Conservation (phyloP, 768 basidiomycete species). For the Amanita rubescens region DNA sequence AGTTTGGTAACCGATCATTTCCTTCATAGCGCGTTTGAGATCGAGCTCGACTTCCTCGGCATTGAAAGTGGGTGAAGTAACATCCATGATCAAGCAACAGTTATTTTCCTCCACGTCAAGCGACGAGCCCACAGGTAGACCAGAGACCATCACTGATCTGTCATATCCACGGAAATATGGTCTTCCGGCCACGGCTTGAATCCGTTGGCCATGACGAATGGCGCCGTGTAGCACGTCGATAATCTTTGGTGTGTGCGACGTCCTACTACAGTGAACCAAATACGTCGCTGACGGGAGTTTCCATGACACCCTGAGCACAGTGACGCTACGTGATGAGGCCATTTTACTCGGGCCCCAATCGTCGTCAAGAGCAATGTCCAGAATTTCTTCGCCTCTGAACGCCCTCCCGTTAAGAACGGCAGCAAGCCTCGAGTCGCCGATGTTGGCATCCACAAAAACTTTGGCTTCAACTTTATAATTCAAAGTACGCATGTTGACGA, state of each 20-base stretch:
- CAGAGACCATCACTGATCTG: not conserved
- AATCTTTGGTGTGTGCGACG: conserved; percentile 26
- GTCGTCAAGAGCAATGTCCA: conserved; percentile 36
- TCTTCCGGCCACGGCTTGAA: conserved; percentile 37
- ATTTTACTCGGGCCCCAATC: conserved; percentile 34
- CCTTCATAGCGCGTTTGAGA: not conserved
- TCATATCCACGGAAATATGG: too few relatives aligned
- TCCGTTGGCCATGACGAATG: conserved; percentile 29
- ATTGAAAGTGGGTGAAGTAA: not conserved
- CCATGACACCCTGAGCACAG: conserved; percentile 47
- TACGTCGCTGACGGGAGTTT: conserved; percentile 36
- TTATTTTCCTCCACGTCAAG: too few relatives aligned
- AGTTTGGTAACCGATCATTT: not conserved
- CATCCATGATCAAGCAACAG: too few relatives aligned
- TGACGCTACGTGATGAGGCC: conserved; percentile 27
- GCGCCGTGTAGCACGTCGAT: conserved; percentile 28
- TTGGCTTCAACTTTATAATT: conserved; percentile 28
- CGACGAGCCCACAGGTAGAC: not conserved
- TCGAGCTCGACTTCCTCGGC: not conserved
- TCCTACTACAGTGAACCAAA: conserved; percentile 24
- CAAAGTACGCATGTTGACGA: conserved; percentile 23
- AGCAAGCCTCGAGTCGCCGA: conserved; percentile 35
- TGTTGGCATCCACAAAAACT: conserved; percentile 34
- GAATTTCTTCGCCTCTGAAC: conserved; percentile 27
- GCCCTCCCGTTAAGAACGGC: conserved; percentile 38